Evolutionary conservation across 2,329 filamentous ascomycete species (phyloP), one percentile per base, ranked within the genome.

Genomic region (Fusarium duplospermum): DNA sequence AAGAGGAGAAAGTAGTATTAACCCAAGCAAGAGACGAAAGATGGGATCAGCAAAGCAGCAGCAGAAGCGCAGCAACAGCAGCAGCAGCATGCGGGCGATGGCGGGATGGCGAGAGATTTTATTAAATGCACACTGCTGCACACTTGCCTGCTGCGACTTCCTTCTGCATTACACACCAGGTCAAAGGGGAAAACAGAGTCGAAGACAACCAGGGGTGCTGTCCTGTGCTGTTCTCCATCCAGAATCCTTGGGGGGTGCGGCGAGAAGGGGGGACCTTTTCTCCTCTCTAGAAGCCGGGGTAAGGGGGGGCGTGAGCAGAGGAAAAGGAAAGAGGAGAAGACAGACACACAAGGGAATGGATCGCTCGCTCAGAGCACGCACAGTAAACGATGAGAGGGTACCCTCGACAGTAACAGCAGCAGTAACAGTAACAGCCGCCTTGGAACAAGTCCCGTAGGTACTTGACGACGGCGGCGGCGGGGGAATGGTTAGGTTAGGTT

Each of bases 51-150:
- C 64, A 35, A 64, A 59, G 67, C 66, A 69, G 60, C 54, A 69
- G 45, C 45, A 50, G 42, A 45, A 45, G 42, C 42, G 18, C 24
- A 42, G 60, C 60, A 69, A 54, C 61, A 62, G 57, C 66, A 69
- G 38, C 38, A 40, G 18, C 22, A 38, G 57, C 67, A 69, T 71
- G 71, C 64, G 67, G 73, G 64, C 52, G 40, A 72, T 69, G 71
- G 71, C 71, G 71, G 71, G 64, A 73, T 71, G 71, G 57, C 71
- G 71, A 73, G 71, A 74, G 71, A 72, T 73, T 73, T 73, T 73
- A 72, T 74, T 67, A 35, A 65, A 66, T 72, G 57, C 62, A 73
- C 38, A 42, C 38, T 42, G n/a, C 52, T 45, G 42, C 42, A 45
- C 42, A 16, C 13, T 45, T n/a, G 42, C 42, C 29, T 31, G 27